Evolutionary conservation across 2,329 filamentous ascomycete species (phyloP).

Genomic region (Hypoxylon sp.): DNA sequence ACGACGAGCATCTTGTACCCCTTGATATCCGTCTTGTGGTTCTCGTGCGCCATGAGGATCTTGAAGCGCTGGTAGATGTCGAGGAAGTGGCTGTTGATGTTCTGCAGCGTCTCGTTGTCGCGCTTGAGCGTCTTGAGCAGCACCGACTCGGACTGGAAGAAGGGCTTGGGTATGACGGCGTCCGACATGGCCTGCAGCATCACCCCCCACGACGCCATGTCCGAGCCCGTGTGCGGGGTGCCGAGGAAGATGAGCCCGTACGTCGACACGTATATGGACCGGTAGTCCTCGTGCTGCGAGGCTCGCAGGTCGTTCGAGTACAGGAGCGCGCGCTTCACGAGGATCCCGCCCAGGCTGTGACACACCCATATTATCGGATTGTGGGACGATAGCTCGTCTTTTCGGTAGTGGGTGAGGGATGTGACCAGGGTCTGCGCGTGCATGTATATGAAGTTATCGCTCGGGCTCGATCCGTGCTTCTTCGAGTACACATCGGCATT

Average conservation of each 20-base stretch:
- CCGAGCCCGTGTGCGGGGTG: slow-evolving; percentile 79
- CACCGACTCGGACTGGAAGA: slow-evolving; percentile 75
- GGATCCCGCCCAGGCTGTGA: slow-evolving; percentile 78
- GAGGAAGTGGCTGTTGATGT: slow-evolving; percentile 79
- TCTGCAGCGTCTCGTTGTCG: slow-evolving; percentile 79
- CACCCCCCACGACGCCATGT: slow-evolving; percentile 74
- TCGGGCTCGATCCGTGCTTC: slow-evolving; percentile 64
- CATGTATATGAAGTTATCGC: slow-evolving; percentile 75
- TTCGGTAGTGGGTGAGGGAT: slow-evolving; percentile 72
- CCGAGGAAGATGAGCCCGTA: slow-evolving; percentile 82
- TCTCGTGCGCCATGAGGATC: slow-evolving; percentile 82
- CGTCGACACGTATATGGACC: slow-evolving; percentile 78
- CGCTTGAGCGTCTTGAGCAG: slow-evolving; percentile 77
- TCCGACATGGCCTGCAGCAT: slow-evolving; percentile 76
- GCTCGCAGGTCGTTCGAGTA: slow-evolving; percentile 72
- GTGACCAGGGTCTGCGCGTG: slow-evolving; percentile 77
- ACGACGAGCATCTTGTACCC: slow-evolving; percentile 74
- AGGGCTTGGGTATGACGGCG: slow-evolving; percentile 71
- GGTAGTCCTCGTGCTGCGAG: slow-evolving; percentile 70
- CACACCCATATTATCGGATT: slow-evolving; percentile 81
- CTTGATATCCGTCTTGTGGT: slow-evolving; percentile 75
- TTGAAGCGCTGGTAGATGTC: slow-evolving; percentile 77
- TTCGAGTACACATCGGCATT: slow-evolving; percentile 73
- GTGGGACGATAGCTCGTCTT: slow-evolving; percentile 64
- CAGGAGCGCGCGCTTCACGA: slow-evolving; percentile 76